These are phyloP conservation scores for Russula brevipes DNA, from an alignment of 768 basidiomycete species.

Conservation along the genomic window DNA sequence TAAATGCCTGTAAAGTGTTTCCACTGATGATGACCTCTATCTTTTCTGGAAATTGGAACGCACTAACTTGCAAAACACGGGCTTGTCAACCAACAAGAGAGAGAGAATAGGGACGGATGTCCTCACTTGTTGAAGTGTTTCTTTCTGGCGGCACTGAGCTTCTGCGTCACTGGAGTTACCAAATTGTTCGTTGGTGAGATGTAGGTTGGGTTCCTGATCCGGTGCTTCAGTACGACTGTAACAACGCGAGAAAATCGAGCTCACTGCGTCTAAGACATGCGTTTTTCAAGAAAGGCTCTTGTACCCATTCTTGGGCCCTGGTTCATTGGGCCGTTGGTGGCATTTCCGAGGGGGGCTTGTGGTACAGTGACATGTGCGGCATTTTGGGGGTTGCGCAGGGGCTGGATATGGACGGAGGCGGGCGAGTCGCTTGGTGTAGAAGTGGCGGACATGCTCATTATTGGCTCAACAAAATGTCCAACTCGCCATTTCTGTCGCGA, in stretches of 20 bases:
- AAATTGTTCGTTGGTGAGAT: conserved; percentile 94
- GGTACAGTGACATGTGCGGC: conserved; percentile 75
- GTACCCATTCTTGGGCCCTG: conserved; percentile 72
- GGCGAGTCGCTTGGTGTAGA: conserved; percentile 67
- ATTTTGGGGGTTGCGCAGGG: conserved; percentile 80
- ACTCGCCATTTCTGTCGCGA: no score
- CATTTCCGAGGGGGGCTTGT: conserved; percentile 72
- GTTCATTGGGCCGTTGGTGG: conserved; percentile 47
- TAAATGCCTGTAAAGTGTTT: no score
- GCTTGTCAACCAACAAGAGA: background rate
- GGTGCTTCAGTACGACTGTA: conserved; percentile 2
- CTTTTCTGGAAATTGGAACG: no score
- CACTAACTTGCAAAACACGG: conserved; percentile 32
- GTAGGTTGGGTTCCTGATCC: conserved; percentile 72
- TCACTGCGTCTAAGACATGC: conserved; percentile 83
- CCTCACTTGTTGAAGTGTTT: conserved; percentile 87
- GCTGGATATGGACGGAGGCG: conserved; percentile 53
- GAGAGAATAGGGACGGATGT: conserved; percentile 18
- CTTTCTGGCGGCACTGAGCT: conserved; percentile 86
- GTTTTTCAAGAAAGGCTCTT: conserved; percentile 90
- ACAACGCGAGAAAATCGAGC: conserved; percentile 32
- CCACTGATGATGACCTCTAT: no score
- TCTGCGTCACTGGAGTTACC: conserved; percentile 90
- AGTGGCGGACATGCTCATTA: conserved; percentile 43
- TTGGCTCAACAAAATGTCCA: no score